These are phyloP conservation scores for Aspergillus sp. DNA, from an alignment of 2,329 filamentous ascomycete species.

Conservation along the genomic window DNA sequence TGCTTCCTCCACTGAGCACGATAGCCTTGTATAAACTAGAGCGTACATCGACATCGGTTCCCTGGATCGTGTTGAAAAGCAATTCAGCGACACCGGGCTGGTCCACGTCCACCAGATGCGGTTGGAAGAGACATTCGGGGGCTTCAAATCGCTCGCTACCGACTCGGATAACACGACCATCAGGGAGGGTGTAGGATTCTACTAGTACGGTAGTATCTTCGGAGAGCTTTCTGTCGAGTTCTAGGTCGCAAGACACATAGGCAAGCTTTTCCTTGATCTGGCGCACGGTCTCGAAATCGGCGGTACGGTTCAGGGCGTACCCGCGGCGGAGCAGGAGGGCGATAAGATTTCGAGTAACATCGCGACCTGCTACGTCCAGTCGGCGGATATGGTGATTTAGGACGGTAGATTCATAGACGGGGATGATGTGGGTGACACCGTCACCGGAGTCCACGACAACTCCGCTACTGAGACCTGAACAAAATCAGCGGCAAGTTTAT, in stretches of 20 bases:
- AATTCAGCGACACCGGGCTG: constrained; percentile 96
- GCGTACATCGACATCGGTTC: constrained; percentile 91
- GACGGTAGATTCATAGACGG: constrained; percentile 96
- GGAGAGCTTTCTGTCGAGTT: constrained; percentile 90
- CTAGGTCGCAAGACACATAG: constrained; percentile 97
- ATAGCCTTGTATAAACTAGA: constrained; percentile 95
- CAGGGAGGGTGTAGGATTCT: constrained; percentile 94
- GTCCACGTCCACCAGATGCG: constrained; percentile 95
- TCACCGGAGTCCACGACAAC: constrained; percentile 99
- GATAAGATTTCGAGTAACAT: constrained; percentile 98
- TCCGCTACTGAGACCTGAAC: constrained; percentile 75
- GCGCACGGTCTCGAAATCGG: constrained; percentile 97
- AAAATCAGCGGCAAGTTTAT: constrained; percentile 1
- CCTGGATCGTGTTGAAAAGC: constrained; percentile 97
- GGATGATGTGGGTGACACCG: constrained; percentile 97
- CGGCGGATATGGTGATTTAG: constrained; percentile 94
- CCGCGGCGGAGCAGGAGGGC: constrained; percentile 88
- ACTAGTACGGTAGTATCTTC: constrained; percentile 97
- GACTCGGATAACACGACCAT: constrained; percentile 92
- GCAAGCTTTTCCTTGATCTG: constrained; percentile 99
- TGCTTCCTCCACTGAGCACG: constrained; percentile 92
- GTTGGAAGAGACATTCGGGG: constrained; percentile 97
- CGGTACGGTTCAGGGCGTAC: constrained; percentile 95
- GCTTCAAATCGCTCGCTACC: constrained; percentile 98
- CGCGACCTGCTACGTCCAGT: constrained; percentile 91